Conservation (phyloP, 179 eudicot species). For the Nepenthes alata region DNA sequence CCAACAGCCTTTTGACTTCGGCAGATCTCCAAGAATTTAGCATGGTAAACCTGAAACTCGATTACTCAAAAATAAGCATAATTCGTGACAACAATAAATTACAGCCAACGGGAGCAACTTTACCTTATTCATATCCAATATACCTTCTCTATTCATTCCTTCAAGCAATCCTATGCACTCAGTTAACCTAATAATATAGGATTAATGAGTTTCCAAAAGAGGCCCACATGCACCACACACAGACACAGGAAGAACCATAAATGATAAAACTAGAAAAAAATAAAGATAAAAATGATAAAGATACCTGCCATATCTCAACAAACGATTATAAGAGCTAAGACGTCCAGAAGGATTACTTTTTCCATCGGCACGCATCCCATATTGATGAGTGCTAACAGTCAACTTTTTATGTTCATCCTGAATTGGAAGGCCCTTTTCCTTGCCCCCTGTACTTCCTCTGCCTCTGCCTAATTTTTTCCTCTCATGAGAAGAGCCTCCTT, state of each 20-base stretch:
- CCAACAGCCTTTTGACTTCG: constrained; percentile 73
- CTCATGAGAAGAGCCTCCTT: constrained; percentile 18
- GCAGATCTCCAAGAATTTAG: constrained; percentile 52
- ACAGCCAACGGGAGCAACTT: constrained; percentile 10
- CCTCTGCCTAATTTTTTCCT: constrained; percentile 23
- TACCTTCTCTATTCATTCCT: constrained; percentile 57
- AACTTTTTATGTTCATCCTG: constrained; percentile 15
- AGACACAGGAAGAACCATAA: not conserved
- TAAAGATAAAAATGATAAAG: not conserved
- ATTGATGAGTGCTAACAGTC: constrained; percentile 13
- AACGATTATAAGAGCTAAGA: constrained; percentile 43
- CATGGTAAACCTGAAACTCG: constrained; percentile 71
- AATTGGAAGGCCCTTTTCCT: constrained; percentile 16
- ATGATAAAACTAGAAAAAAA: not conserved
- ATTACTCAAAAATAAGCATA: constrained; percentile 9
- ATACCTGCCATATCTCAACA: constrained; percentile 75
- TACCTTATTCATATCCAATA: constrained; percentile 83
- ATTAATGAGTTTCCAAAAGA: too few relatives aligned
- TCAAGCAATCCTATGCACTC: constrained; percentile 79
- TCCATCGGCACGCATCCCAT: constrained; percentile 6
- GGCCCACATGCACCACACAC: too few relatives aligned
- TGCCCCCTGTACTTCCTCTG: constrained; percentile 16
- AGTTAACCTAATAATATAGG: constrained; percentile 32
- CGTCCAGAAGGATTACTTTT: constrained; percentile 17
- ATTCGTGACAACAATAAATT: not conserved